These are phyloP conservation scores for Pouteria glomerata DNA, from an alignment of 148 eudicot species.

Conservation along the genomic window DNA sequence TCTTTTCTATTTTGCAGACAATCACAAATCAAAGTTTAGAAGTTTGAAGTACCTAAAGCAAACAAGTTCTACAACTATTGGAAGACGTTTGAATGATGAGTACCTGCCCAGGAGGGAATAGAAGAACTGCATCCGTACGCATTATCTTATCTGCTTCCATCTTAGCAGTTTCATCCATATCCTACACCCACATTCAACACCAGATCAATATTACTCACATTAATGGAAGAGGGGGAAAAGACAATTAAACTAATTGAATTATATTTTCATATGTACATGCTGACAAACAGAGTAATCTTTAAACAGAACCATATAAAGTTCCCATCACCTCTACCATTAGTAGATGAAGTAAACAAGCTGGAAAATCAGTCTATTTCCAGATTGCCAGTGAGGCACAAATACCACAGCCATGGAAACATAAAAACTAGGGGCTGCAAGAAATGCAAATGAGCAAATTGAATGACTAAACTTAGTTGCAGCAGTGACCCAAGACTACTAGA, in stretches of 20 bases:
- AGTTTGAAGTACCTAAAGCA: not conserved
- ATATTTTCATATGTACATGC: not conserved
- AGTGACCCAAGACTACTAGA: not conserved
- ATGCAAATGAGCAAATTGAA: not conserved
- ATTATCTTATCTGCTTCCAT: conserved; percentile 76
- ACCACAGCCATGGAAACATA: not conserved
- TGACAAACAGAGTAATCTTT: not conserved
- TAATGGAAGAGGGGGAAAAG: not conserved
- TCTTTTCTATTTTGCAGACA: too few relatives aligned
- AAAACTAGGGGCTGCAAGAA: not conserved
- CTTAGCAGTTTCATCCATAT: conserved; percentile 44
- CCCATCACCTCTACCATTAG: not conserved
- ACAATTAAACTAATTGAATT: not conserved
- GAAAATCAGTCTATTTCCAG: not conserved
- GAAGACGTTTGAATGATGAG: conserved; percentile 4
- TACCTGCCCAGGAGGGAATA: conserved; percentile 98
- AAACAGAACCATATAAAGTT: not conserved
- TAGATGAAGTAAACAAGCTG: not conserved
- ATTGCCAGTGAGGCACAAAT: not conserved
- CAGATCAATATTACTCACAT: not conserved
- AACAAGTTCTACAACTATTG: not conserved
- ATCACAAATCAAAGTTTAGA: not conserved
- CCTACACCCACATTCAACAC: conserved; percentile 31
- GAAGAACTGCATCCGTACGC: conserved; percentile 87
- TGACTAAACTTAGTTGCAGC: not conserved